phyloP scores from a whole-genome alignment of 148 eudicot genomes.

The Nepenthes gracilis region DNA sequence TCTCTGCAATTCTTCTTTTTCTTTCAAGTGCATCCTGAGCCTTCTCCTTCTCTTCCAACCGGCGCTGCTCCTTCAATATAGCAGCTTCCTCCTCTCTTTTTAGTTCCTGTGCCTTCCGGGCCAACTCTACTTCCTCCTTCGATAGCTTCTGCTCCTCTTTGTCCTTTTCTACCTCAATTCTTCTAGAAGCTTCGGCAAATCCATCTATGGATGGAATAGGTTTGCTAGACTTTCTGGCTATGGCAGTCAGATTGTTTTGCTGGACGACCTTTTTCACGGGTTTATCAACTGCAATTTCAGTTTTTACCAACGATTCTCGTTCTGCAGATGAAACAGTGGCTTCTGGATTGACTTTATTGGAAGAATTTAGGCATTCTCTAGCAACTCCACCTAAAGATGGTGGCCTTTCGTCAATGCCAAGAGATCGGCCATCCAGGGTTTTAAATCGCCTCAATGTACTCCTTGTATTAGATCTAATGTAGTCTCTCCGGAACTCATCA shows the following conservation, averaged over 20 bases:
- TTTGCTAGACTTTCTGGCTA: constrained; percentile 16
- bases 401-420: constrained; percentile 68
- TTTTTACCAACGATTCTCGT: constrained; percentile 14
- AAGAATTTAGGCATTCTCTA: constrained; percentile 20
- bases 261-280: constrained; percentile 21
- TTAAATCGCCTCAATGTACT: constrained; percentile 73
- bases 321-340: constrained; percentile 11
- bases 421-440: constrained; percentile 76
- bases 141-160: constrained; percentile 26
- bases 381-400: constrained; percentile 21
- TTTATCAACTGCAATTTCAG: constrained; percentile 18
- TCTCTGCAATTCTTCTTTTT: constrained; percentile 60
- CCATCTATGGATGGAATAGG: constrained; percentile 12
- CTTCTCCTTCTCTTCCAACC: constrained; percentile 64
- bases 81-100: constrained; percentile 47
- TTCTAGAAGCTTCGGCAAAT: constrained; percentile 18
- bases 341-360: constrained; percentile 16
- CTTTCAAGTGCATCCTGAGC: constrained; percentile 76
- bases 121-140: constrained; percentile 62
- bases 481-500: constrained; percentile 62
- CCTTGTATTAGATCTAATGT: constrained; percentile 43
- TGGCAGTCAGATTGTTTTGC: constrained; percentile 22
- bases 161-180: constrained; percentile 23
- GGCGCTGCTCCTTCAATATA: constrained; percentile 57
- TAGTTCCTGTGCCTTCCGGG: constrained; percentile 44